A percentile compares a stretch with the other conserved stretches of the same genome.
These are phyloP conservation scores for Trypanosoma melophagium DNA, from an alignment of 208 protist genomes.

Conservation along the genomic window DNA sequence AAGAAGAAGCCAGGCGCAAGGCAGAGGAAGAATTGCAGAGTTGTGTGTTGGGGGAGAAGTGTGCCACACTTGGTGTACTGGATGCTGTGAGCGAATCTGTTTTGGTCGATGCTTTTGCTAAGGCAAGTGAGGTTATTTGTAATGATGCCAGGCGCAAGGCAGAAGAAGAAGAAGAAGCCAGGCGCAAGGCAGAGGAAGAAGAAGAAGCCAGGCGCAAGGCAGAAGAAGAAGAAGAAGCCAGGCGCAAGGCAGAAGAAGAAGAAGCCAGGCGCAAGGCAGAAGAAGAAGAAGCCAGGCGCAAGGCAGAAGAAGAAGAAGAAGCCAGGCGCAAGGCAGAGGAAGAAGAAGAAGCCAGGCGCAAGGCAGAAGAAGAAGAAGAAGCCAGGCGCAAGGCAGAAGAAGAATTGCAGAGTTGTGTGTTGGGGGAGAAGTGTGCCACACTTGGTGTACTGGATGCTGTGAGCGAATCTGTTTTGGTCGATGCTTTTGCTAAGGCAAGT, in stretches of 20 bases:
- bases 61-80: no score
- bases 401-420: constrained; percentile 6
- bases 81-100: no score
- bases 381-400: constrained; percentile 10
- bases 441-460: no score
- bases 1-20: constrained; percentile 9
- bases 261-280: constrained; percentile 16
- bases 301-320: constrained; percentile 13
- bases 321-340: no score
- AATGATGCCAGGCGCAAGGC: constrained; percentile 18
- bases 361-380: constrained; percentile 11
- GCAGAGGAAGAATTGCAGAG: background rate
- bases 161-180: constrained; percentile 11
- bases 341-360: background rate
- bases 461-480: no score
- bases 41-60: no score
- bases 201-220: constrained; percentile 1
- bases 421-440: constrained; percentile 11
- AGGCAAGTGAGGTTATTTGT: no score
- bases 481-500: no score
- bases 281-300: constrained; percentile 9
- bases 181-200: constrained; percentile 9
- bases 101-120: no score
- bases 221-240: constrained; percentile 12
- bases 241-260: constrained; percentile 13